Evolutionary conservation across 495 filamentous ascomycete genomes (phyloP), one percentile per base, ranked within the genome.

Genomic region (Apodospora peruviana): DNA sequence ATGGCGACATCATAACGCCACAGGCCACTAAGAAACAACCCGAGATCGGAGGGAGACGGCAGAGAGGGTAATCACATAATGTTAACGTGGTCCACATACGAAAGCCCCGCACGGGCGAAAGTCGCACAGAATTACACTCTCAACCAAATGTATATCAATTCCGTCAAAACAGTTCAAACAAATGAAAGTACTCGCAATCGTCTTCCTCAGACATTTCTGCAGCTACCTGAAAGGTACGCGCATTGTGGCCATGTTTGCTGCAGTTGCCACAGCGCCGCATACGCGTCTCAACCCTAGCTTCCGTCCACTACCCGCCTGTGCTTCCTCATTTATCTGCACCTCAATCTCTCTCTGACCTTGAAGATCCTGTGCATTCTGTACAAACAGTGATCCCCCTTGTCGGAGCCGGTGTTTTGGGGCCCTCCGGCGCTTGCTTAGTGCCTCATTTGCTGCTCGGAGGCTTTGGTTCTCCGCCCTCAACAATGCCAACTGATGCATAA

Each of bases 341-440:
- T 25, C 18, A 34, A 35, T 16, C 4, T 25, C 27, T 23, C 11
- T 19, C 4, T 34, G 9, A 12, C 9, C 25, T 8, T 41, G 18
- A 9, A 48, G 41, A 45, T 40, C 48, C 22, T 34, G 5, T 46
- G 2, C 34, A 29, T 51, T 35, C 14, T 51, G 22, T 45, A 51
- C 19, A 45, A 3, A 32, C 38, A 51, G 49, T 34, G 36, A 40
- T 45, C 42, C 43, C 41, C 43, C 37, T 23, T 36, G 22, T 24
- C 24, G 24, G 3, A 52, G 18, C 38, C 46, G 38, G 22, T 19
- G 21, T 8, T 36, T 42, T 41, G 32, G 40, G 4, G 47, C 21
- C 27, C 47, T 49, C 3, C 47, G 38, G 11, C 38, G 47, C 39
- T 49, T 49, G 27, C 25, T 42, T 42, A 49, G 39, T 8, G 14